Percentiles rank a stretch among this genome's conserved stretches.
These are phyloP conservation scores for Cryomyces minteri DNA, from an alignment of 495 filamentous ascomycete genomes.

Conservation along the genomic window DNA sequence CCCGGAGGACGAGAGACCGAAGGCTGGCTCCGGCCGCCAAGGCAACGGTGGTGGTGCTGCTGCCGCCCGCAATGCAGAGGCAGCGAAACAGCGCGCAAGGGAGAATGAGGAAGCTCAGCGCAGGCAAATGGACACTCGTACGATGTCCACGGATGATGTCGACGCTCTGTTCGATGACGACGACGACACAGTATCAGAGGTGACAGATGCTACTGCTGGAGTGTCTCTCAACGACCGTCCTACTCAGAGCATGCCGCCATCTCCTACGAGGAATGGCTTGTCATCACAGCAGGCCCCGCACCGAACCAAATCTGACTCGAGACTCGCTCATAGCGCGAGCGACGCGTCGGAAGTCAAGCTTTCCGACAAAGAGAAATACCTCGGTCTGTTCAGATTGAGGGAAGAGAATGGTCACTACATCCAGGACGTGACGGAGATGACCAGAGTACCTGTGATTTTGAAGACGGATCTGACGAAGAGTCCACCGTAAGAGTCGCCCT, in stretches of 20 bases:
- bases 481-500: slow-evolving; percentile 61
- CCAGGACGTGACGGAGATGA: slow-evolving; percentile 96
- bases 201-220: slow-evolving; percentile 67
- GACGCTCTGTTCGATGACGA: slow-evolving; percentile 91
- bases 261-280: slow-evolving; percentile 63
- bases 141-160: slow-evolving; percentile 73
- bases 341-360: slow-evolving; percentile 57
- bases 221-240: slow-evolving; percentile 64
- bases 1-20: slow-evolving; percentile 89
- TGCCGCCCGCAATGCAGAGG: slow-evolving; percentile 61
- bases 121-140: slow-evolving; percentile 82
- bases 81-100: slow-evolving; percentile 55
- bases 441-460: slow-evolving; percentile 81
- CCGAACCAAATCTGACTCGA: slow-evolving; percentile 80
- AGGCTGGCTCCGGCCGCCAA: slow-evolving; percentile 41
- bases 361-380: slow-evolving; percentile 90
- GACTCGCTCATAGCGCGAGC: slow-evolving; percentile 55
- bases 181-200: slow-evolving; percentile 71
- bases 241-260: slow-evolving; percentile 91
- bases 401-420: slow-evolving; percentile 94
- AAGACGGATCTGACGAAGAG: slow-evolving; percentile 98
- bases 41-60: slow-evolving; percentile 43
- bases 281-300: slow-evolving; percentile 51
- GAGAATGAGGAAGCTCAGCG: slow-evolving; percentile 76
- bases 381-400: slow-evolving; percentile 71